phyloP scores from a whole-genome alignment of 345 rosid species.

The Luvunga scandens region DNA sequence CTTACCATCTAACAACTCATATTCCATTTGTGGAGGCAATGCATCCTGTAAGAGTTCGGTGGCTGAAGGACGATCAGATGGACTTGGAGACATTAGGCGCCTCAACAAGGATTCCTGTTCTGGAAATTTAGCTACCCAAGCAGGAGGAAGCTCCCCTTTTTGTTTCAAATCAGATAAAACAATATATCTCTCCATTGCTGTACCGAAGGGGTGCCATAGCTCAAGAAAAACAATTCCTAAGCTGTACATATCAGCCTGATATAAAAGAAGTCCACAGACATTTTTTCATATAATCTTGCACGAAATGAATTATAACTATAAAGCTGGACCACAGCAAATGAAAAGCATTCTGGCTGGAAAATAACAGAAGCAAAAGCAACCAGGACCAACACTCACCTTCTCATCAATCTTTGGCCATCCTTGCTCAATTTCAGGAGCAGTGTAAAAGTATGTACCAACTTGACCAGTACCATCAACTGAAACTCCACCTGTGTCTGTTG shows the following conservation, averaged over 20 bases:
- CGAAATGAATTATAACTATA: constrained; percentile 5
- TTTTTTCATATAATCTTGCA: constrained; percentile 3
- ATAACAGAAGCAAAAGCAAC: constrained; percentile 15
- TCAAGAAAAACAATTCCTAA: constrained; percentile 93
- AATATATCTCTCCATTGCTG: constrained; percentile 87
- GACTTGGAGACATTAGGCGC: constrained; percentile 84
- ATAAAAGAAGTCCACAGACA: constrained; percentile 13
- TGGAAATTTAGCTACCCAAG: constrained; percentile 79
- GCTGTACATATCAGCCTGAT: constrained; percentile 98
- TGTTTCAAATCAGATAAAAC: constrained; percentile 75
- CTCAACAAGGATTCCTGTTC: constrained; percentile 80
- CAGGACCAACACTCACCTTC: constrained; percentile 51
- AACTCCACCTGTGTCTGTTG: constrained; percentile 62
- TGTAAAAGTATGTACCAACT: constrained; percentile 93
- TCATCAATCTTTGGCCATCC: constrained; percentile 98
- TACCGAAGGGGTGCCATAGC: constrained; percentile 93
- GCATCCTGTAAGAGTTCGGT: constrained; percentile 73
- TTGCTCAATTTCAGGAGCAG: constrained; percentile 99
- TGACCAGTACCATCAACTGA: constrained; percentile 87
- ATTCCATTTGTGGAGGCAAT: constrained; percentile 94
- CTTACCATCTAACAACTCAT: constrained; percentile 83
- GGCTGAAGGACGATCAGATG: constrained; percentile 98
- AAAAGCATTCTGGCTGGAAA: constrained; percentile 4
- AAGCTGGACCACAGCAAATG: constrained; percentile 2
- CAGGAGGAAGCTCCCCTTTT: constrained; percentile 79